Evolutionary conservation across 2,329 filamentous ascomycete genomes (phyloP), one percentile per base, ranked within the genome.

Genomic region (Pyrenochaeta sp.): DNA sequence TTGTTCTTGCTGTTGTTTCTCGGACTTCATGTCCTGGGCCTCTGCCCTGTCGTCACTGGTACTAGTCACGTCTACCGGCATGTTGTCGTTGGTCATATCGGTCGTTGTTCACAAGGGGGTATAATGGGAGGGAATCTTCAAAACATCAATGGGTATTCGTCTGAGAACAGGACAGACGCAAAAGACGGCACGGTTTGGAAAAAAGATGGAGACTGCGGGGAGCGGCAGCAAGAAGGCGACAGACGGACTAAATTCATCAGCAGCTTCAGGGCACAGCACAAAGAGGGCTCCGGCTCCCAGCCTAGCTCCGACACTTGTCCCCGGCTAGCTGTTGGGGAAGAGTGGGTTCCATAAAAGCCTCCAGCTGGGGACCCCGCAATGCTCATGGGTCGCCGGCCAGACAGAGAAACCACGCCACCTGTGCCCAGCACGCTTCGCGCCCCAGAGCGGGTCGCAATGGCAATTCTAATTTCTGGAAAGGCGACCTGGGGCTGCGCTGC

Each of bases 311-410:
- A 48, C 39, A 32, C 43, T 53, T 48, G 38, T 38, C 40, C 39
- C 27, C 30, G 34, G 41, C 55, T 61, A 55, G 40, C 30, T 40
- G 28, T 43, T 54, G 47, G 52, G 44, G 44, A 58, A 31, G 38
- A 41, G 51, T 27, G 40, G 49, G 39, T 46, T n/a, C 37, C 27
- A 48, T 37, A 38, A 49, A 50, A 30, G 32, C 48, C 29, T 45
- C 32, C 55, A 42, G 50, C 57, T 56, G 62, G 62, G 60, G 61
- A n/a, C 60, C 60, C 62, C 63, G 60, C 58, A 52, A 13, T 54
- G 56, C 50, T 40, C 46, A 58, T 43, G 43, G 38, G 42, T 37
- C 31, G 29, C 11, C 21, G 48, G 47, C 22, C 40, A 24, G 23
- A 30, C 27, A n/a, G n/a, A n/a, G n/a, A n/a, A 29, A 43, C 19